Evolutionary conservation across 1,284 basidiomycete genomes (phyloP), one percentile per base, ranked within the genome.

Genomic region (Pseudozyma sp.): DNA sequence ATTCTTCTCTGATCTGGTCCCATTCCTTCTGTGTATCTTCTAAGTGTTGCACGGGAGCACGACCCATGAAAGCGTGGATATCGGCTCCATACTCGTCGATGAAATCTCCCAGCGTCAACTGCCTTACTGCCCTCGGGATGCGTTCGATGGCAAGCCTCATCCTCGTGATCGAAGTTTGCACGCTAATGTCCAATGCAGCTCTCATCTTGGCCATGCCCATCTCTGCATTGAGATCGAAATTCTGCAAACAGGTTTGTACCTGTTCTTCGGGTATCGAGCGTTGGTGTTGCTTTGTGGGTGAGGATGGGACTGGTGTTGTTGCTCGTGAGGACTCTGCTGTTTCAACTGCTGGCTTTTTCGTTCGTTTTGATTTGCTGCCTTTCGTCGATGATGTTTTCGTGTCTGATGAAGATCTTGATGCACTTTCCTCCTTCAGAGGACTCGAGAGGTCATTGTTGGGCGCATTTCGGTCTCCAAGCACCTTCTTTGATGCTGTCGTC

Each of bases 141-240:
- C 71, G 64, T 5, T 63, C 68, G 44, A 74, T 59, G 1, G 64
- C 50, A 12, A 79, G 49, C 0, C 57, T 47, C 66, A 71, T 74
- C 5, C 71, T 60, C 14, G 68, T 52, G 53, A 60, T 58, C 6
- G 70, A 55, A 1, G 70, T 57, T 18, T 70, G 66, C 11, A 76
- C 38, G 9, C 55, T 50, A 11, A 72, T 60, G 31, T 70, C 70
- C n/a, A 76, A 35, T 8, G 49, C 48, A 0, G 66, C 56, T 31
- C 47, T 31, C 1, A 76, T 49, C 2, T 66, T 66, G 5, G 61
- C 39, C 1, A 72, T 7, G 2, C 69, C 65, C 9, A 59, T 39
- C n/a, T 63, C 52, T 10, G 57, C 45, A n/a, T 79, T 75, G 12
- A 79, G 43, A 50, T 79, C 77, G 53, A 77, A 79, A 50, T 70